phyloP scores from a whole-genome alignment of 2,329 filamentous ascomycete species.

The Exophiala spinifera region DNA sequence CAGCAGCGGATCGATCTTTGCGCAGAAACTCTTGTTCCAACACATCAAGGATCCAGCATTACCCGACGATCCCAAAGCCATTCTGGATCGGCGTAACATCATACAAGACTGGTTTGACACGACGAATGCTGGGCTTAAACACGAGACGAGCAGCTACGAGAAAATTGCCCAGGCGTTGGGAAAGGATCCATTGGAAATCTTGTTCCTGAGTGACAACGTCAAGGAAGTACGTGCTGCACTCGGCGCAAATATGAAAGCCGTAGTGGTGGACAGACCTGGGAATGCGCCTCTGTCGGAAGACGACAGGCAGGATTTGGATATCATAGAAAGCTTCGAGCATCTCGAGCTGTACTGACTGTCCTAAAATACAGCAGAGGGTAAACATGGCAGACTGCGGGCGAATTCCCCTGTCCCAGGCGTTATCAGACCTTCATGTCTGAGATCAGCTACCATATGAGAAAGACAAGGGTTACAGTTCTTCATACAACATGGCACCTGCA shows the following conservation, averaged over 20 bases:
- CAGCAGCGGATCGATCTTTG: constrained; percentile 25
- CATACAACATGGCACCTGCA: too few relatives aligned
- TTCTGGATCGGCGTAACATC: constrained; percentile 10
- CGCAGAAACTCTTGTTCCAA: constrained; percentile 25
- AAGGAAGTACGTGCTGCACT: constrained; percentile 22
- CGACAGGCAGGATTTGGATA: constrained; percentile 11
- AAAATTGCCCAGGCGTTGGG: constrained; percentile 19
- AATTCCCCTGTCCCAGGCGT: too few relatives aligned
- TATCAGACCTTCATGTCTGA: too few relatives aligned
- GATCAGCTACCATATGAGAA: too few relatives aligned
- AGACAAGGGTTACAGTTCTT: too few relatives aligned
- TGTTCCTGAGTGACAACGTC: constrained; percentile 28
- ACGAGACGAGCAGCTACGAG: constrained; percentile 17
- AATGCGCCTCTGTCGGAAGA: constrained; percentile 17
- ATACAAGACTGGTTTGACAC: constrained; percentile 25
- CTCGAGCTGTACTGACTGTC: constrained; percentile 5
- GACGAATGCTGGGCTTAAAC: constrained; percentile 25
- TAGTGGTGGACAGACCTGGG: constrained; percentile 23
- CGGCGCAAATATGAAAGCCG: constrained; percentile 17
- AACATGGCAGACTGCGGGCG: too few relatives aligned
- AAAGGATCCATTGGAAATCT: constrained; percentile 7
- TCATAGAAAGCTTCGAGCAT: constrained; percentile 21
- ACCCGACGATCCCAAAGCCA: constrained; percentile 1
- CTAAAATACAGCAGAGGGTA: not conserved
- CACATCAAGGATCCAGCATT: constrained; percentile 17